Base-by-base conservation (phyloP, 768 basidiomycete species). In the Termitomyces sp. region DNA sequence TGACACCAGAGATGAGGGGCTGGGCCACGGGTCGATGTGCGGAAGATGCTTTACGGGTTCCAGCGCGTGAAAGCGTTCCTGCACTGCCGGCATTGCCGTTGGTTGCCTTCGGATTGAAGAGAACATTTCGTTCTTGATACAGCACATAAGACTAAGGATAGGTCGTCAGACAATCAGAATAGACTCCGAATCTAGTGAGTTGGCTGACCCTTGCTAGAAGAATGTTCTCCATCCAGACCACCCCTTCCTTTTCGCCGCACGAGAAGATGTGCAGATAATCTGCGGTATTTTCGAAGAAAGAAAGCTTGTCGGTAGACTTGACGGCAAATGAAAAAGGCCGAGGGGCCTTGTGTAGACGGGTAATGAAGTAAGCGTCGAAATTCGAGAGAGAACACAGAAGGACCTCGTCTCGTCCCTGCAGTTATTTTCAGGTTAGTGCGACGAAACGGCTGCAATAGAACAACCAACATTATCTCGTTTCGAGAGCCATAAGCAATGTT, bases 191-290 rank as follows among this genome's bases (percentile, higher is more conserved):
- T 66, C 11, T 63, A 58, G 34, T 52, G 8, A 37, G 16, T 48
- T 10, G 21, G 76, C 90, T 68, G 70, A 94, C 93, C 51, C 93
- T 83, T 53, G 92, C 92, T 54, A 95, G 73, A 17, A 93, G 79
- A 43, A 95, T 85, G 63, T 77, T 83, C 72, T 92, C 84, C 68
- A 93, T 75, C 93, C 93, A 95, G 35, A 75, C 73, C 60, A 81
- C 78, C 38, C 90, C 90, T 47, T 92, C 90, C 38, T 76, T 81
- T 64, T 85, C 82, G 42, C 84, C 81, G 61, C 90, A 90, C 29
- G 86, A 86, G 67, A 98, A 94, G 47, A 87, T 76, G 66, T 97
- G 94, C 54, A 93, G 69, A 72, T 95, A 98, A 65, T 98, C 95
- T 31, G 85, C 79, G 4, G 83, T 83, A 68, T 92, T 86, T 73